A percentile compares a stretch with the other conserved stretches of the same genome.
phyloP scores from a whole-genome alignment of 2,329 filamentous ascomycete species.

The Microdochium trichocladiopsis region DNA sequence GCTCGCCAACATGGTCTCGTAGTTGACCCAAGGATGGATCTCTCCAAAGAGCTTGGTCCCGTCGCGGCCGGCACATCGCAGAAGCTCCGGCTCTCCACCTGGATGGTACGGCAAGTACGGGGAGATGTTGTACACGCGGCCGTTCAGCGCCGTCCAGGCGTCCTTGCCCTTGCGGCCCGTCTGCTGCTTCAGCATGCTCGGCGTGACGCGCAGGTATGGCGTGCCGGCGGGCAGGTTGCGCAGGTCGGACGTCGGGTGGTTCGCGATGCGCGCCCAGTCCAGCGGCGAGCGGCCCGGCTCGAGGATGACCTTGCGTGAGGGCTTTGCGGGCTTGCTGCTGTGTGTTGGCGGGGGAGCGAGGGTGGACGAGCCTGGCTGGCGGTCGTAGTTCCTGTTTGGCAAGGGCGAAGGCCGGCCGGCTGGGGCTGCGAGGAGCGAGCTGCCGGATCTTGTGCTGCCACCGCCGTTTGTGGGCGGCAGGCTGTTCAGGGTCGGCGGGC shows the following conservation, averaged over 20 bases:
- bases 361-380: conserved; percentile 22
- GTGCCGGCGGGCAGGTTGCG: conserved; percentile 49
- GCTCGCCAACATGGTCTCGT: conserved; percentile 59
- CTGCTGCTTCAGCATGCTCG: conserved; percentile 68
- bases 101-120: conserved; percentile 90
- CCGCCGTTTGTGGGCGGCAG: conserved; percentile 4
- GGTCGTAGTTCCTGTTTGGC: conserved; percentile 30
- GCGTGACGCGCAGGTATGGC: conserved; percentile 68
- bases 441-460: background rate
- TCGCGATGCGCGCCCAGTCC: conserved; percentile 82
- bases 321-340: conserved; percentile 42
- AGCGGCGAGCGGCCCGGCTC: conserved; percentile 90
- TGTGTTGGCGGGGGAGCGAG: conserved; percentile 51
- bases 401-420: conserved; percentile 23
- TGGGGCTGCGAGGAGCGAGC: conserved; percentile 13
- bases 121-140: conserved; percentile 89
- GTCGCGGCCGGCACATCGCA: conserved; percentile 55
- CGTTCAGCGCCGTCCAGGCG: conserved; percentile 85
- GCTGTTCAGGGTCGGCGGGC: conserved; percentile 15
- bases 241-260: conserved; percentile 55
- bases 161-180: conserved; percentile 80
- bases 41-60: conserved; percentile 58
- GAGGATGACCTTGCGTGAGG: conserved; percentile 67
- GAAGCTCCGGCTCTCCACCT: conserved; percentile 70
- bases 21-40: conserved; percentile 67